Evolutionary conservation across 306 rosid species (phyloP), one percentile per base, ranked within the genome.

Genomic region (Sindora glabra): DNA sequence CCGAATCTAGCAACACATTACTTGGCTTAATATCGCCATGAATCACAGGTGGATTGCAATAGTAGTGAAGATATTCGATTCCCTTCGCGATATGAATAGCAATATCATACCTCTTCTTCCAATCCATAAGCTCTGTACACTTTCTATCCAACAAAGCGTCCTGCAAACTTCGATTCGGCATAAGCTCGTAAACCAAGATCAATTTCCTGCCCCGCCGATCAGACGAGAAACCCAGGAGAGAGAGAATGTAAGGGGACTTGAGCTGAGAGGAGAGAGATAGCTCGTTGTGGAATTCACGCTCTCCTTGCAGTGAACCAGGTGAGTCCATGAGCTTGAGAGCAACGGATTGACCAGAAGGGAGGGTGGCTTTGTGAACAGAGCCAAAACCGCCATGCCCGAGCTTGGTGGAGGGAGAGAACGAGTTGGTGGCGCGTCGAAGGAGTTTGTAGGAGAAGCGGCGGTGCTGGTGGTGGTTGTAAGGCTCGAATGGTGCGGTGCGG

Each of bases 371-470:
- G 79, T 83, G 89, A 2, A 91, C 98, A 12, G 96, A 83, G 14
- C 98, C 98, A 66, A 91, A 91, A 0, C 96, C 98, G 2, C 96
- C 98, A 48, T 91, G 98, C 6, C 98, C 98, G 4, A 91, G 82
- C 18, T 79, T 87, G 29, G 90, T 85, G 10, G 92, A 76, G 0
- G 86, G 73, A 1, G 96, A 83, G 74, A 91, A 91, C 2, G 88
- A 76, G 52, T 81, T 79, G 0, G 96, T 79, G 0, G 96, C 89
- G 33, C 95, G 95, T 30, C 96, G 95, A 65, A 91, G 89, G 1
- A 85, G 77, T 0, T 89, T 18, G 81, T 85, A 91, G 2, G 96
- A 86, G 82, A 83, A 91, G 11, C 86, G 76, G 3, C 77, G 78
- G 9, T 54, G 76, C 62, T 63, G 73, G 37, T 70, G 36, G 33